These are phyloP conservation scores for Tetrahymena malaccensis DNA, from an alignment of 73 alveolate genomes.

Conservation along the genomic window DNA sequence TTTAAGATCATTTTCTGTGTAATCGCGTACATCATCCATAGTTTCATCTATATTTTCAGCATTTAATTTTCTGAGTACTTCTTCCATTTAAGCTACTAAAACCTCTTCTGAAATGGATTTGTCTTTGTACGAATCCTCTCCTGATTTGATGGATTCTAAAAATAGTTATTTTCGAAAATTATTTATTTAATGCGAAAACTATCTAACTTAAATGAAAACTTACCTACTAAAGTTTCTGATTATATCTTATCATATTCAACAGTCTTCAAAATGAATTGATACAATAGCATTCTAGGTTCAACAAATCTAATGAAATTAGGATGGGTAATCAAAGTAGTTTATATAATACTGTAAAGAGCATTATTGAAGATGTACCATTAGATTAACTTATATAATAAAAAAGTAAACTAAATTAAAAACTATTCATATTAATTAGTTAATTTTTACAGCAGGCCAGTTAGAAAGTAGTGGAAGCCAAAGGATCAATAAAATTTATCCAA, in stretches of 20 bases:
- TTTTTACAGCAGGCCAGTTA: constrained; percentile 40
- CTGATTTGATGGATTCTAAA: constrained; percentile 16
- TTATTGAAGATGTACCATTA: constrained; percentile 16
- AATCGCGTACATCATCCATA: background rate
- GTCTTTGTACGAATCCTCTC: constrained; percentile 23
- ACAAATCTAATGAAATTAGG: constrained; percentile 12
- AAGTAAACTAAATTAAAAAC: no score
- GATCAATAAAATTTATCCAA: constrained; percentile 27
- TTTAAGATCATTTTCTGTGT: background rate
- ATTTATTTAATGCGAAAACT: no score
- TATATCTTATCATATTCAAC: constrained; percentile 31
- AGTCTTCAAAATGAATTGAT: constrained; percentile 23
- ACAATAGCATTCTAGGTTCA: constrained; percentile 27
- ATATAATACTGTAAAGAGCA: constrained; percentile 10
- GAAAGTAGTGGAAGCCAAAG: constrained; percentile 34
- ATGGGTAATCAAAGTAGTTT: constrained; percentile 19
- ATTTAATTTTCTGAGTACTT: constrained; percentile 3
- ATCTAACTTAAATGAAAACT: background rate
- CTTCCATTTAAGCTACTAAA: background rate
- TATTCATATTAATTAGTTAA: no score
- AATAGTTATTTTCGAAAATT: background rate
- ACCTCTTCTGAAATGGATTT: constrained; percentile 26
- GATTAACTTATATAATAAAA: background rate
- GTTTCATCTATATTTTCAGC: constrained; percentile 15
- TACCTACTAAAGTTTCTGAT: background rate